Conservation (phyloP, 1,284 basidiomycete species). For the Malassezia restricta region DNA sequence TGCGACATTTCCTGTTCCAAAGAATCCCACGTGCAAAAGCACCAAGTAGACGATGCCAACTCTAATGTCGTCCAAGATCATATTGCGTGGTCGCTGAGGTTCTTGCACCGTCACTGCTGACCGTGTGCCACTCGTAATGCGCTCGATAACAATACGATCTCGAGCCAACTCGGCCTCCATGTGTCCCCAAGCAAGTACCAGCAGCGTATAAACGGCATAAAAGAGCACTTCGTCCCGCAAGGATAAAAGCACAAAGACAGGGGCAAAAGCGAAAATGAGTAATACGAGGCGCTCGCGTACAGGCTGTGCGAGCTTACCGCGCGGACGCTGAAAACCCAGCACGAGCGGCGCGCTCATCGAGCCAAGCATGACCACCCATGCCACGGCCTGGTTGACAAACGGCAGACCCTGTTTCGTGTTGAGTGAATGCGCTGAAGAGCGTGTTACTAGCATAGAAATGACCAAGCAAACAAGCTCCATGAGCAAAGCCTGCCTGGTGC, state of each 20-base stretch:
- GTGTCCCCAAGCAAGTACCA: constrained; percentile 60
- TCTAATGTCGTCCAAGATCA: constrained; percentile 57
- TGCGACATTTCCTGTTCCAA: constrained; percentile 69
- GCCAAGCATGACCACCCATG: constrained; percentile 56
- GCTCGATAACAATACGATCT: not conserved
- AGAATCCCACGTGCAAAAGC: constrained; percentile 76
- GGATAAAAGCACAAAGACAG: constrained; percentile 67
- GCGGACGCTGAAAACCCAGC: constrained; percentile 43
- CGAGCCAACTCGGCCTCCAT: constrained; percentile 51
- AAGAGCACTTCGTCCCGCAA: constrained; percentile 74
- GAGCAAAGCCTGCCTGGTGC: constrained; percentile 21
- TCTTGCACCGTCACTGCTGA: not conserved
- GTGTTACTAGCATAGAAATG: constrained; percentile 46
- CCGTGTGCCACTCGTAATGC: not conserved
- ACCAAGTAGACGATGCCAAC: constrained; percentile 72
- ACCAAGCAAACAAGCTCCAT: constrained; percentile 49
- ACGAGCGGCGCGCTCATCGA: constrained; percentile 26
- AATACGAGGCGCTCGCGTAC: constrained; percentile 38
- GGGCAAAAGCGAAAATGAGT: constrained; percentile 54
- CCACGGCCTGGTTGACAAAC: constrained; percentile 53
- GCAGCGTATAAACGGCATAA: constrained; percentile 58
- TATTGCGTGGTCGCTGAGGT: constrained; percentile 31
- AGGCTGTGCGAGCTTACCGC: constrained; percentile 25
- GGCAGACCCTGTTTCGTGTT: constrained; percentile 61
- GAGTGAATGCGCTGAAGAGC: constrained; percentile 55